phyloP scores from a whole-genome alignment of 2,329 filamentous ascomycete genomes.

The Aspergillaceae sp. region DNA sequence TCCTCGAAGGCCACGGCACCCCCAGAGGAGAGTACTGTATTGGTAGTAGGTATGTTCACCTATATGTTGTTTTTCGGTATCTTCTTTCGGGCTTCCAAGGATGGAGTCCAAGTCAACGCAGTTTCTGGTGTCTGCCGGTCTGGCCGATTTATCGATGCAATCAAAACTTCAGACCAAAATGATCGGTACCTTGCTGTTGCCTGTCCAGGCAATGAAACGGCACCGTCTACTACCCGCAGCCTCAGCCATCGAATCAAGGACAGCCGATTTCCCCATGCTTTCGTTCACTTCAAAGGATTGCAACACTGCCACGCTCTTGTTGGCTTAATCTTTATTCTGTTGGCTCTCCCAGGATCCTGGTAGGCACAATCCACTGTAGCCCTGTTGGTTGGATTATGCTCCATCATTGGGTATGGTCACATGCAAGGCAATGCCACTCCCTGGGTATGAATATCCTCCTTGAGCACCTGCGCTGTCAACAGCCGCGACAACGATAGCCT shows the following conservation, averaged over 20 bases:
- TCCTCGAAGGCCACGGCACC: neutral
- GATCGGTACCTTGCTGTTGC: slow-evolving; percentile 6
- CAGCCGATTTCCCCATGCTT: neutral
- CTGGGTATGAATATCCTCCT: too few relatives aligned
- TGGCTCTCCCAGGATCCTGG: too few relatives aligned
- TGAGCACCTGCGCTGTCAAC: too few relatives aligned
- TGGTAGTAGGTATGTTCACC: neutral
- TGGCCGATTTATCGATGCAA: neutral
- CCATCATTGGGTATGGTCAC: too few relatives aligned
- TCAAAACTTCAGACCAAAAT: neutral
- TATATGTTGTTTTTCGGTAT: neutral
- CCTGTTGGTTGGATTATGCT: too few relatives aligned
- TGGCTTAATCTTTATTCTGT: too few relatives aligned
- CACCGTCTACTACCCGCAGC: neutral
- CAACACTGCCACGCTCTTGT: too few relatives aligned
- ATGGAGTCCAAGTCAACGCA: neutral
- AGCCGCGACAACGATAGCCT: too few relatives aligned
- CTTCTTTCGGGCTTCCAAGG: neutral
- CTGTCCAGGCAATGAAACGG: neutral
- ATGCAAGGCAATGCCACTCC: too few relatives aligned
- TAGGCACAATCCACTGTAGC: too few relatives aligned
- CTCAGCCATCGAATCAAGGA: neutral
- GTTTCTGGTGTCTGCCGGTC: neutral
- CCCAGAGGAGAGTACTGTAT: neutral
- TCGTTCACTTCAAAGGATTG: too few relatives aligned